These are phyloP conservation scores for Ustilago hordei DNA, from an alignment of 1,284 basidiomycete species.

Conservation along the genomic window DNA sequence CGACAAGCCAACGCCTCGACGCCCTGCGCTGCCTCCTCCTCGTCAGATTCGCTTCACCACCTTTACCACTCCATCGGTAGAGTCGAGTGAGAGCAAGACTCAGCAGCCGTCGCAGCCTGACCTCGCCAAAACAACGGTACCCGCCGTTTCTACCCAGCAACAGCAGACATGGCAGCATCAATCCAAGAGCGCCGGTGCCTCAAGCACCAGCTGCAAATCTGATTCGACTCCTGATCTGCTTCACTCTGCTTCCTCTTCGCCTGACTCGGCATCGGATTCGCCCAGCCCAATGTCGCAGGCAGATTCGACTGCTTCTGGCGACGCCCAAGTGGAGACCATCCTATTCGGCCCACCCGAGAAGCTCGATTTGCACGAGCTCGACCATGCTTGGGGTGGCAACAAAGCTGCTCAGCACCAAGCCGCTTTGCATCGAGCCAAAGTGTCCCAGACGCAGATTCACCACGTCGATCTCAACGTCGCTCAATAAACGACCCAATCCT, in stretches of 20 bases:
- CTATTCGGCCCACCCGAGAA: constrained; percentile 51
- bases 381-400: constrained; percentile 42
- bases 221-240: constrained; percentile 36
- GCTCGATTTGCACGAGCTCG: constrained; percentile 47
- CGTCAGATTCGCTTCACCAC: constrained; percentile 53
- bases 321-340: constrained; percentile 47
- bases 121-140: constrained; percentile 9
- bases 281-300: constrained; percentile 36
- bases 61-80: constrained; percentile 36
- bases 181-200: constrained; percentile 12
- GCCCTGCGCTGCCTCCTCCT: constrained; percentile 46
- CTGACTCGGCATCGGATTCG: constrained; percentile 38
- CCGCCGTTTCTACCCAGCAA: constrained; percentile 14
- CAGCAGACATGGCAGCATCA: constrained; percentile 39
- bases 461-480: constrained; percentile 16
- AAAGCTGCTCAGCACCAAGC: constrained; percentile 35
- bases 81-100: constrained; percentile 13
- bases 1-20: constrained; percentile 28
- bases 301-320: constrained; percentile 23
- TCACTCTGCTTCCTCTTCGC: constrained; percentile 32
- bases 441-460: constrained; percentile 15
- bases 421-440: constrained; percentile 22
- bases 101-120: constrained; percentile 22
- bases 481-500: constrained; percentile 5
- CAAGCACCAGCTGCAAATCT: constrained; percentile 17